These are phyloP conservation scores for Pythium sp. DNA, from an alignment of 352 stramenopile species.

Conservation along the genomic window DNA sequence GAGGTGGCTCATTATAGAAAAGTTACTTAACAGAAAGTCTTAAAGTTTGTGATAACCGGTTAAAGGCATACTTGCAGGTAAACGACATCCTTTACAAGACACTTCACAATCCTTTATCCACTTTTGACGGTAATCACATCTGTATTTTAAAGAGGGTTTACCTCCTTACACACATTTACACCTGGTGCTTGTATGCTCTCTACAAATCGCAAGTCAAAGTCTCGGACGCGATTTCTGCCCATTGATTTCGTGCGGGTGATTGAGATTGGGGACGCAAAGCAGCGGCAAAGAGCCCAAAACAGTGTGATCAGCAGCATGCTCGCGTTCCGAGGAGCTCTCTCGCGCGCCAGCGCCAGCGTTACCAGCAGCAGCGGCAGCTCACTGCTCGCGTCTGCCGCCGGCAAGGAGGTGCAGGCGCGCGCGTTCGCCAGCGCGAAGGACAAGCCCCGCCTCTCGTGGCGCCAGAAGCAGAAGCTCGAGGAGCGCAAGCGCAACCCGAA, in stretches of 20 bases:
- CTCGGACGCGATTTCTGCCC: constrained; percentile 6
- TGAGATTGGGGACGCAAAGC: background rate
- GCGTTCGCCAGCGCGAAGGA: constrained; percentile 50
- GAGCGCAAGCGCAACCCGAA: constrained; percentile 40
- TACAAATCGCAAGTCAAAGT: background rate
- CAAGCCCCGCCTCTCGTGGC: constrained; percentile 50
- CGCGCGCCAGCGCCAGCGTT: constrained; percentile 8
- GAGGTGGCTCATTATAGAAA: background rate
- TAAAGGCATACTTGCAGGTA: background rate
- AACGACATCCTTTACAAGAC: background rate
- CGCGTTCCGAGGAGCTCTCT: constrained; percentile 40
- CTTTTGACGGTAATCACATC: background rate
- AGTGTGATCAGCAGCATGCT: constrained; percentile 29
- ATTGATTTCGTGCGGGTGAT: constrained; percentile 9
- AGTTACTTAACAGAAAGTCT: too few species aligned
- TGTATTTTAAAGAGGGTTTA: background rate
- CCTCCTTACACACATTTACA: background rate
- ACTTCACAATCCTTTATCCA: background rate
- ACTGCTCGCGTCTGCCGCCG: constrained; percentile 6
- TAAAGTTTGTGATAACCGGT: too few species aligned
- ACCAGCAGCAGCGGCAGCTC: constrained; percentile 3
- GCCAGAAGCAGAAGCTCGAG: constrained; percentile 62
- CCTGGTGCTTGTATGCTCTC: background rate
- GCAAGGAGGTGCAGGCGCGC: constrained; percentile 31
- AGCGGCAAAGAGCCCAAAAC: background rate